Base-by-base conservation (phyloP, 1,284 basidiomycete species). In the Cryptococcus maquisensis region DNA sequence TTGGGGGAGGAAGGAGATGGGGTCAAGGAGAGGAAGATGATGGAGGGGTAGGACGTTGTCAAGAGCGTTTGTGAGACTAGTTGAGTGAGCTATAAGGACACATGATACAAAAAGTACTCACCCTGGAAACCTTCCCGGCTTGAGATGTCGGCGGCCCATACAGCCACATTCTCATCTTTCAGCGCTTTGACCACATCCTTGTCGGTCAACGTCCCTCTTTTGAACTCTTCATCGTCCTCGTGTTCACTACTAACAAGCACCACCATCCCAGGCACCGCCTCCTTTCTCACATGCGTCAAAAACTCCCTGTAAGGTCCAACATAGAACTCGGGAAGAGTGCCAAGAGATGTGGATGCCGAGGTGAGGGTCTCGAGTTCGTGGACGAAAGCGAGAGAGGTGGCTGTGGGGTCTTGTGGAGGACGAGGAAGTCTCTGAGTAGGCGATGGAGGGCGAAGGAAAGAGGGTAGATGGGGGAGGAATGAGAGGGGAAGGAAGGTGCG, bases 241-340 rank as follows among this genome's bases (percentile, higher is more conserved):
- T 98, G 93, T 66, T 96, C 92, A 37, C 85, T 84, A 65, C 88
- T 91, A 47, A 92, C 85, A n/a, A 98, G 79, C 1, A 97, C 76
- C 1, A 94, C 82, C 63, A 89, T 87, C 0, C 87, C 86, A 45
- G 96, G 81, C 71, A 83, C 83, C 23, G 82, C 78, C 45, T 94
- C 86, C 49, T 80, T 81, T 68, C 90, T 83, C 55, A 89, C 87
- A 16, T 74, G 69, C 46, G 82, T 81, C 56, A 95, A 75, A 41
- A 87, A 87, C 7, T 86, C 82, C 59, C 94, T 88, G 69, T 98
- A 97, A n/a, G 84, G 81, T 0, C 87, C 86, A 4, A 87, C 72
- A 49, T 81, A 84, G 77, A 96, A 93, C 57, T 90, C 86, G 0
- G 90, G 90, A 0, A 93, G 77, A 12, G 65, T 64, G 5, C 65